A percentile compares a stretch with the other conserved stretches of the same genome.
Evolutionary conservation across 192 early-diverging fungal species (phyloP).

Genomic region (Coemansia sp.): DNA sequence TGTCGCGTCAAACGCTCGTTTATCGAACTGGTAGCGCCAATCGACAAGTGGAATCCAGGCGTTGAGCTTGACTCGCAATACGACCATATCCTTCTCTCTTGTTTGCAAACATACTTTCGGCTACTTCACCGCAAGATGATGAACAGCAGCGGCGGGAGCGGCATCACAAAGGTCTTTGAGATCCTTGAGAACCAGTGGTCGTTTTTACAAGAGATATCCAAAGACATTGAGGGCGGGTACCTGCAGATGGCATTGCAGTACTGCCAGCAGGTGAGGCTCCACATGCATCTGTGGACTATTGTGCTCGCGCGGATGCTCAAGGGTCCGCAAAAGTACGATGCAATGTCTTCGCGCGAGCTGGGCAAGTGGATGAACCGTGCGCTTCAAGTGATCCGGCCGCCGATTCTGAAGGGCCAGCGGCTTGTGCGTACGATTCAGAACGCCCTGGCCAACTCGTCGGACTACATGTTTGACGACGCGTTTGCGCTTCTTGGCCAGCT

Average conservation of each 20-base stretch:
- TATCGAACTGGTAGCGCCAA: slow-evolving; percentile 60
- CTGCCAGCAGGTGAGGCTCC: slow-evolving; percentile 56
- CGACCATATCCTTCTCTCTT: slow-evolving; percentile 67
- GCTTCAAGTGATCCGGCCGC: slow-evolving; percentile 48
- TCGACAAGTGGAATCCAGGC: slow-evolving; percentile 67
- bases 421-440: slow-evolving; percentile 50
- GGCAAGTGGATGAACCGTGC: slow-evolving; percentile 40
- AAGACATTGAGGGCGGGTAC: slow-evolving; percentile 70
- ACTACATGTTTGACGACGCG: slow-evolving; percentile 68
- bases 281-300: slow-evolving; percentile 33
- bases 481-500: slow-evolving; percentile 61
- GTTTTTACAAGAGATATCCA: slow-evolving; percentile 68
- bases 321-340: slow-evolving; percentile 40
- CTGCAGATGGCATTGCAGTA: slow-evolving; percentile 73
- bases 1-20: slow-evolving; percentile 73
- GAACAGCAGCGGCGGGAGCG: slow-evolving; percentile 57
- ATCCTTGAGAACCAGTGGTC: slow-evolving; percentile 82
- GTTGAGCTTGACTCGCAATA: slow-evolving; percentile 66
- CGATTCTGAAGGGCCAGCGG: slow-evolving; percentile 48
- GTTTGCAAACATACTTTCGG: slow-evolving; percentile 74
- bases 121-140: slow-evolving; percentile 73
- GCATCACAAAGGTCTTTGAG: slow-evolving; percentile 70
- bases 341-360: slow-evolving; percentile 40
- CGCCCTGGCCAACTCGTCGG: slow-evolving; percentile 66
- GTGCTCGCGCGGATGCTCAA: slow-evolving; percentile 33